Evolutionary conservation across 2,329 filamentous ascomycete genomes (phyloP), one percentile per base, ranked within the genome.

Genomic region (Diaporthe aspalathi): DNA sequence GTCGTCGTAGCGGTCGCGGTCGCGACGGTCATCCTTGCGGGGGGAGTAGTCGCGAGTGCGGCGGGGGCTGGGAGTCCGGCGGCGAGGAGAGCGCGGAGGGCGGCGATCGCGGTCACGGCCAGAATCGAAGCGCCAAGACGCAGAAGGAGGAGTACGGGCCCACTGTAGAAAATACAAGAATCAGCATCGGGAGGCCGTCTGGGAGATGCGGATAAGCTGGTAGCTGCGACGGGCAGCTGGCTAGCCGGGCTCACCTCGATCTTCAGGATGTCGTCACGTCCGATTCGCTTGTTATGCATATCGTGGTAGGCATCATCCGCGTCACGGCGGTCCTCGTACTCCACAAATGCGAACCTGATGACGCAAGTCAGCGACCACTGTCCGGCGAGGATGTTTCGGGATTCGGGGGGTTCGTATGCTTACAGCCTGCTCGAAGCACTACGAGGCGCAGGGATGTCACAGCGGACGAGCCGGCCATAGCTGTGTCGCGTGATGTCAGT

Each of bases 261-360:
- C 87, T 99, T 99, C 85, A 99, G 82, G 72, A 97, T 86, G 79
- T 99, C 96, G 80, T 99, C 96, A 74, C 95, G 92, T 60, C 94
- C 95, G 77, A 99, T 94, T 76, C 95, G 94, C 90, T 98, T 98
- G 87, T 98, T 98, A 81, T 99, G 96, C 96, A 99, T 99, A 86
- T 99, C 96, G 83, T 99, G 94, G 82, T 99, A 99, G 60, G 96
- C 96, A 85, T 99, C 96, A 83, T 99, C 96, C 75, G 96, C 95
- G 87, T 99, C 96, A 77, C 96, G 95, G 78, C 95, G 94, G 83
- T 95, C 97, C 86, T 99, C 96, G 83, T 99, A 99, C 85, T 99
- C 96, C 75, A 99, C 96, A 82, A 99, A 99, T 47, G 96, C 96
- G 82, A 99, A 99, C 76, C 96, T 91, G 32, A 1, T 45, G 5